Evolutionary conservation across 2,329 filamentous ascomycete species (phyloP), one percentile per base, ranked within the genome.

Genomic region (Nannizziopsis arthrosporioides): DNA sequence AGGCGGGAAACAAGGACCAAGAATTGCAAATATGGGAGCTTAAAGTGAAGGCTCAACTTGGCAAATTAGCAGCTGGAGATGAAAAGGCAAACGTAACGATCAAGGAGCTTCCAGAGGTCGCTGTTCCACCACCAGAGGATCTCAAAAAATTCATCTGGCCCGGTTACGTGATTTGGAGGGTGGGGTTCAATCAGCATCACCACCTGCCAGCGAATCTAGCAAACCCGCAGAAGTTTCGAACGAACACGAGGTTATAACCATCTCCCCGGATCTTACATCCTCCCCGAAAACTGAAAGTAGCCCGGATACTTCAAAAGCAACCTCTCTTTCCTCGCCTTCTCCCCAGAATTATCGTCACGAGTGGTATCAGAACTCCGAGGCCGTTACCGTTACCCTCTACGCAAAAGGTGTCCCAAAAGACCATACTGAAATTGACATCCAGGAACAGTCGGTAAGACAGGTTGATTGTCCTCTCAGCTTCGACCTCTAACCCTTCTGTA

Each of bases 291-390:
- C 17, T 12, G 18, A 37, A 30, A 19, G 6, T 32, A 15, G 44
- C 27, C 18, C 30, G 37, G 19, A 37, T 9, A 14, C 34, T 22
- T 37, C 12, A 44, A 49, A 36, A 41, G 40, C 55, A 32, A 14
- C 56, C 9, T 38, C 49, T 32, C 22, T 54, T 7, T 32, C 50
- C 19, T 31, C 50, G 50, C 74, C 74, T 4, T 69, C 72, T 2
- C 67, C 69, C 9, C 71, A 74, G 50, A 82, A 82, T 60, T 75
- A 83, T 54, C 74, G 80, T 48, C 73, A 82, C 56, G 81, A 84
- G 50, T 85, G 79, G 79, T 84, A 82, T 56, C 80, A 84, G 58
- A 79, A 73, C 40, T 66, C 66, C 12, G 73, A 78, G n/a, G 73
- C 65, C 9, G 73, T 84, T 44, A 77, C 76, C 22, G 70, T 84